A percentile compares a stretch with the other conserved stretches of the same genome.
These are phyloP conservation scores for Gomphus bonarii DNA, from an alignment of 1,284 basidiomycete genomes.

Conservation along the genomic window DNA sequence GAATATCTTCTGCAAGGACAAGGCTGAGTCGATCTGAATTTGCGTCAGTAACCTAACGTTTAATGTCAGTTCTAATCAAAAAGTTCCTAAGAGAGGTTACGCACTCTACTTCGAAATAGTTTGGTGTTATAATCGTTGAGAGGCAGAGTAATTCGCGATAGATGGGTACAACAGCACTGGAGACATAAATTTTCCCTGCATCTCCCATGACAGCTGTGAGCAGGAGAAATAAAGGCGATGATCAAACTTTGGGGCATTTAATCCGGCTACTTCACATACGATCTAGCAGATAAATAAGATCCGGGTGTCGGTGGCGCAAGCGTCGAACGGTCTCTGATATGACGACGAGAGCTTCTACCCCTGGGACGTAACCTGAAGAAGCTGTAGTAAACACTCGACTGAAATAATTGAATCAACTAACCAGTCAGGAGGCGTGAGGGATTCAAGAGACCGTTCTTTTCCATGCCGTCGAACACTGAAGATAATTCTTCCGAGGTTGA, in stretches of 20 bases:
- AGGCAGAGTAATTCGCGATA: slow-evolving; percentile 74
- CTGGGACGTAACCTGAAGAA: slow-evolving; percentile 72
- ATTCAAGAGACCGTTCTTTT: slow-evolving; percentile 54
- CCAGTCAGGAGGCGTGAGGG: slow-evolving; percentile 68
- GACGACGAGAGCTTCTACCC: slow-evolving; percentile 65
- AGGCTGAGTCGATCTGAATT: slow-evolving; percentile 51
- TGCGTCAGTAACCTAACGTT: slow-evolving; percentile 60
- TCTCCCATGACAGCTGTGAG: slow-evolving; percentile 79
- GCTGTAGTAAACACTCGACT: not conserved
- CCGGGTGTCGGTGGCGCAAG: slow-evolving; percentile 44
- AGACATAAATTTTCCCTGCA: slow-evolving; percentile 80
- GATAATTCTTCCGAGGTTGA: slow-evolving; percentile 60
- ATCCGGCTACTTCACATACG: slow-evolving; percentile 44
- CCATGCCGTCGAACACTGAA: slow-evolving; percentile 58
- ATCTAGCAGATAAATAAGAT: slow-evolving; percentile 80
- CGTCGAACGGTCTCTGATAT: slow-evolving; percentile 57
- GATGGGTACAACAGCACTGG: slow-evolving; percentile 79
- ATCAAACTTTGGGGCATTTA: not conserved
- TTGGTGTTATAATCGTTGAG: slow-evolving; percentile 91
- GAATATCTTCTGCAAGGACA: slow-evolving; percentile 62
- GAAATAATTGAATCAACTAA: slow-evolving; percentile 16
- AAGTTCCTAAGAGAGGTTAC: slow-evolving; percentile 21
- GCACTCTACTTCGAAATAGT: slow-evolving; percentile 97
- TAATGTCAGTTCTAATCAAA: not conserved
- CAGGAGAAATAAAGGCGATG: slow-evolving; percentile 1